These are phyloP conservation scores for Ganoderma boninense DNA, from an alignment of 1,284 basidiomycete genomes.

Conservation along the genomic window DNA sequence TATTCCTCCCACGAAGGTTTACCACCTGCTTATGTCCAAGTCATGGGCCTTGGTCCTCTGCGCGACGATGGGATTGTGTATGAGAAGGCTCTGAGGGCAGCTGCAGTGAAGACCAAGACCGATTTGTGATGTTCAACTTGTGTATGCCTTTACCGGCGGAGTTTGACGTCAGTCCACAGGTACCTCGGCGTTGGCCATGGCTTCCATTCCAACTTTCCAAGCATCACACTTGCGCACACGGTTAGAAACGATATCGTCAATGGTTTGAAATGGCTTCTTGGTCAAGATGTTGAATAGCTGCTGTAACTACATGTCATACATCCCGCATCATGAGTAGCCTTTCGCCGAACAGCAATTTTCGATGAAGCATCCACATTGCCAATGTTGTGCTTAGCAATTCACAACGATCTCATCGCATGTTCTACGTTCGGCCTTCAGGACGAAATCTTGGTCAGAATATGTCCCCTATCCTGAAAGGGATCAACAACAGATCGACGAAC, in stretches of 20 bases:
- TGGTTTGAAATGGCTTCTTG: slow-evolving; percentile 23
- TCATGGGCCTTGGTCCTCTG: slow-evolving; percentile 33
- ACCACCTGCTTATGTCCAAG: slow-evolving; percentile 35
- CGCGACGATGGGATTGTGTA: slow-evolving; percentile 39
- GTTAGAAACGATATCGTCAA: slow-evolving; percentile 15
- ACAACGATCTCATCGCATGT: too few species aligned
- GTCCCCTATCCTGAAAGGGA: background rate
- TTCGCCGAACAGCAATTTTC: background rate
- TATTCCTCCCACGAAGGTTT: slow-evolving; percentile 26
- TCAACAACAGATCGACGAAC: background rate
- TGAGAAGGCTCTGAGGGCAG: slow-evolving; percentile 32
- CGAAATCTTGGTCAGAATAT: too few species aligned
- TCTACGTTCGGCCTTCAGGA: too few species aligned
- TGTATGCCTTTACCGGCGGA: background rate
- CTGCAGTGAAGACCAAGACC: slow-evolving; percentile 32
- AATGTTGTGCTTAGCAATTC: too few species aligned
- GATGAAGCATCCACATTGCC: background rate
- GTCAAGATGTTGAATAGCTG: background rate
- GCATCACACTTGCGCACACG: background rate
- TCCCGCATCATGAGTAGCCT: background rate
- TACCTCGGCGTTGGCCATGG: slow-evolving; percentile 17
- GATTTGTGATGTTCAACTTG: slow-evolving; percentile 21
- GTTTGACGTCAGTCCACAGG: slow-evolving; percentile 1
- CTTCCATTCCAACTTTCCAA: slow-evolving; percentile 18
- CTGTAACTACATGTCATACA: background rate